Percentiles rank a stretch among this genome's conserved stretches.
These are phyloP conservation scores for Yarrowia sp. DNA, from an alignment of 805 yeast species.

Conservation along the genomic window DNA sequence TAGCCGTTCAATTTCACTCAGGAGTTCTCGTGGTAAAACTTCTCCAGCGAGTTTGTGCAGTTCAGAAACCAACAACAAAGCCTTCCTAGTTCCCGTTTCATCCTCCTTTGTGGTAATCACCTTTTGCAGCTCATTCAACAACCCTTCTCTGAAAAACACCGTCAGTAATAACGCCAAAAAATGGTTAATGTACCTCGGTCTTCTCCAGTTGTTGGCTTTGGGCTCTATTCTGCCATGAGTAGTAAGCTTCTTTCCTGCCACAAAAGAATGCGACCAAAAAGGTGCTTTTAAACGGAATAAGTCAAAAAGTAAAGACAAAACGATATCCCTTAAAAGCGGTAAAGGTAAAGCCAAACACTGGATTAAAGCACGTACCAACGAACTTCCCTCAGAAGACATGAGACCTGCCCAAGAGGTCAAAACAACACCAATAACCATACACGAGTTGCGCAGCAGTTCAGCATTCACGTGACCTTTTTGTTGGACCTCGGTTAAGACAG, in stretches of 20 bases:
- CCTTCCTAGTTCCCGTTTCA: constrained; percentile 52
- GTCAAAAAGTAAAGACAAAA: constrained; percentile 72
- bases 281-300: constrained; percentile 50
- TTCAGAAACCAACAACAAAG: constrained; percentile 63
- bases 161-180: constrained; percentile 60
- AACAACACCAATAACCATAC: constrained; percentile 57
- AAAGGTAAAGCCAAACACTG: constrained; percentile 61
- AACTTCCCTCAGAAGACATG: constrained; percentile 36
- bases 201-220: neutral
- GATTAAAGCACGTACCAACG: constrained; percentile 47
- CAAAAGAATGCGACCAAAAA: constrained; percentile 5
- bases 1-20: constrained; percentile 45
- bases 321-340: constrained; percentile 51
- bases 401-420: constrained; percentile 78
- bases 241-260: constrained; percentile 2
- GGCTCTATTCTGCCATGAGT: constrained; percentile 7
- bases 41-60: constrained; percentile 53
- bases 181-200: constrained; percentile 48
- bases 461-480: constrained; percentile 48
- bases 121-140: constrained; percentile 49
- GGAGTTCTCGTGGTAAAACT: constrained; percentile 52
- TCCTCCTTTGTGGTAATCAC: constrained; percentile 48
- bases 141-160: constrained; percentile 50
- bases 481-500: constrained; percentile 69
- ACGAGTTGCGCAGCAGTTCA: constrained; percentile 58